Base-by-base conservation (phyloP, 305 asterid genomes). In the Fraxinus floribunda region DNA sequence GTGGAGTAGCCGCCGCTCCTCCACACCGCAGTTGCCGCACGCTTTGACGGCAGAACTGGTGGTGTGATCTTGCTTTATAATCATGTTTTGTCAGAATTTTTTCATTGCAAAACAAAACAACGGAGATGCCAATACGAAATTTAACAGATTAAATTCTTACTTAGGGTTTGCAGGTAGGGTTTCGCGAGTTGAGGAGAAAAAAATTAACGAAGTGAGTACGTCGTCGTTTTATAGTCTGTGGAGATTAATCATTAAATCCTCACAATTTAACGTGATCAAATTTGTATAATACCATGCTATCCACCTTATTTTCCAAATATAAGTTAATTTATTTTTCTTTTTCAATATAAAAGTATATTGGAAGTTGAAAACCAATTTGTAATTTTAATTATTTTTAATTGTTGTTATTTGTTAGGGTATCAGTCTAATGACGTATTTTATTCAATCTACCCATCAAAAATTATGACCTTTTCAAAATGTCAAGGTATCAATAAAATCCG, bases 1-100 rank as follows among this genome's bases (percentile, higher is more conserved):
- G 88, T 92, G 98, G 88, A 94, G 94, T 30, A 91, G 88, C 39
- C 84, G 89, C 46, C 88, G 91, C 85, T 95, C 96, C 74, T 83
- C 92, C 34, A 57, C 79, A 29, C 89, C 90, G 88, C 99, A 94
- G 83, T 92, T 82, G 36, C 90, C 91, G 89, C 99, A 95, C 32
- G 84, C 8, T 76, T 88, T 4, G 76, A 66, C 16, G 15, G 76
- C 5, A 15, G 83, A 7, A 38, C 89, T 30, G 75, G 84, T 10
- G 10, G 87, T 34, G 52, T 79, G 57, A n/a, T 89, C 88, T 79
- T 89, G 84, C 41, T 88, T 85, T 0, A 86, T 34, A 24, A 85
- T 39, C 93, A 90, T 87, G 46, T 15, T 76, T 76, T 29, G 4
- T 18, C 16, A 72, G 78, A 80, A 49, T 1, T 1, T 34, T 30